Evolutionary conservation across 2,329 filamentous ascomycete genomes (phyloP).

Genomic region (Esteya vermicola): DNA sequence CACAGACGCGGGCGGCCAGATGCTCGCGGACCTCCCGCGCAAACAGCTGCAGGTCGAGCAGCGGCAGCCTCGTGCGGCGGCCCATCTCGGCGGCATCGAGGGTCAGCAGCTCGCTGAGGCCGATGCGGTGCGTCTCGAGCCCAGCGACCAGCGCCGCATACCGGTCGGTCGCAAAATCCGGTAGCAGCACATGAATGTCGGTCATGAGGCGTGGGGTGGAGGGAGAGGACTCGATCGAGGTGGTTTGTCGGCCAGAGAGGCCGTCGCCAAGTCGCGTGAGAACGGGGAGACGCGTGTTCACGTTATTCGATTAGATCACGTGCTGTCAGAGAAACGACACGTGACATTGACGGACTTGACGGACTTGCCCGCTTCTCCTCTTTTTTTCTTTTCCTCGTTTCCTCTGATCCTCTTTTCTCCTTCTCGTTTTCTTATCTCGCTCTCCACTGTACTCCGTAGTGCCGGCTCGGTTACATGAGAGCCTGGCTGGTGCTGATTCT

Average conservation of each 20-base stretch:
- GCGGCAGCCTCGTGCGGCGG: slow-evolving; percentile 68
- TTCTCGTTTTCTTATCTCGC: too few relatives aligned
- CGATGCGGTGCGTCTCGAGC: slow-evolving; percentile 65
- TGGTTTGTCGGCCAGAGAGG: too few relatives aligned
- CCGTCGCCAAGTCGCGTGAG: too few relatives aligned
- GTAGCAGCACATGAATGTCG: slow-evolving; percentile 72
- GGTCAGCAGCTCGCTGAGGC: slow-evolving; percentile 71
- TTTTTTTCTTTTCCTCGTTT: too few relatives aligned
- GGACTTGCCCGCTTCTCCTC: too few relatives aligned
- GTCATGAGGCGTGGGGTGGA: slow-evolving; percentile 42
- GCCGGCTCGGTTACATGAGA: too few relatives aligned
- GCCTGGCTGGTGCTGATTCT: too few relatives aligned
- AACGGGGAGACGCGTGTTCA: slow-evolving; percentile 3
- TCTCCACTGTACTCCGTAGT: too few relatives aligned
- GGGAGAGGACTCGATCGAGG: too few relatives aligned
- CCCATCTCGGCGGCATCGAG: slow-evolving; percentile 72
- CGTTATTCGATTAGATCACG: not conserved
- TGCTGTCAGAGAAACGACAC: too few relatives aligned
- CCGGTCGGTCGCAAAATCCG: slow-evolving; percentile 55
- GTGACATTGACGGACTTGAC: too few relatives aligned
- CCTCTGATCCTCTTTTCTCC: too few relatives aligned
- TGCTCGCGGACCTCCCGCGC: slow-evolving; percentile 18
- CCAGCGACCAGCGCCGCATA: slow-evolving; percentile 65
- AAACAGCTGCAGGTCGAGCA: slow-evolving; percentile 66
- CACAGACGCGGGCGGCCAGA: slow-evolving; percentile 33